A percentile compares a stretch with the other conserved stretches of the same genome.
Conservation (phyloP, 352 stramenopile genomes). For the Phytophthora kernoviae region DNA sequence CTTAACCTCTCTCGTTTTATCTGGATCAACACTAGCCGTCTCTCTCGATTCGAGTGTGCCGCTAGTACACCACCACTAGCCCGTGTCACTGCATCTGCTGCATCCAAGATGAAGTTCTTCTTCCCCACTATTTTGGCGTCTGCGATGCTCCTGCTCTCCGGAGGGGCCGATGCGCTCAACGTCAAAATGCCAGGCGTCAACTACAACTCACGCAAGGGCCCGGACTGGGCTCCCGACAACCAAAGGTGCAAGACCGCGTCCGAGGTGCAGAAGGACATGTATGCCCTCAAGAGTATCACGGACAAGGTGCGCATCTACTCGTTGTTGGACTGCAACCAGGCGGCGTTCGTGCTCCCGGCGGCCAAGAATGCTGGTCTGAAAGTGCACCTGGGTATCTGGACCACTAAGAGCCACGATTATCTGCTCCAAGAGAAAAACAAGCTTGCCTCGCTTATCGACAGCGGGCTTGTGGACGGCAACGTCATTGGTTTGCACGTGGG, state of each 20-base stretch:
- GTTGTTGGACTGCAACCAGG: constrained; percentile 44
- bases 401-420: constrained; percentile 20
- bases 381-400: constrained; percentile 60
- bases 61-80: too few species aligned
- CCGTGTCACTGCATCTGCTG: not conserved
- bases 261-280: constrained; percentile 11
- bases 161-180: constrained; percentile 30
- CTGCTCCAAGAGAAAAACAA: constrained; percentile 36
- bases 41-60: too few species aligned
- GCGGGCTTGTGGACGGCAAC: constrained; percentile 37
- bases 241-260: constrained; percentile 40
- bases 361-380: constrained; percentile 39
- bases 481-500: constrained; percentile 51
- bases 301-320: constrained; percentile 61
- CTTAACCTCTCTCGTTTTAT: too few species aligned
- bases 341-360: constrained; percentile 30
- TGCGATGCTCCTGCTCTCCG: constrained; percentile 8
- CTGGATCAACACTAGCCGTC: too few species aligned
- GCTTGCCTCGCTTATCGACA: constrained; percentile 32
- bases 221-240: constrained; percentile 29
- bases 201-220: constrained; percentile 56
- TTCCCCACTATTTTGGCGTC: constrained; percentile 1
- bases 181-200: constrained; percentile 59
- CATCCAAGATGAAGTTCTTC: constrained; percentile 21
- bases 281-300: constrained; percentile 32